phyloP scores from a whole-genome alignment of 257 asterid species.

The Gardenia jasminoides region DNA sequence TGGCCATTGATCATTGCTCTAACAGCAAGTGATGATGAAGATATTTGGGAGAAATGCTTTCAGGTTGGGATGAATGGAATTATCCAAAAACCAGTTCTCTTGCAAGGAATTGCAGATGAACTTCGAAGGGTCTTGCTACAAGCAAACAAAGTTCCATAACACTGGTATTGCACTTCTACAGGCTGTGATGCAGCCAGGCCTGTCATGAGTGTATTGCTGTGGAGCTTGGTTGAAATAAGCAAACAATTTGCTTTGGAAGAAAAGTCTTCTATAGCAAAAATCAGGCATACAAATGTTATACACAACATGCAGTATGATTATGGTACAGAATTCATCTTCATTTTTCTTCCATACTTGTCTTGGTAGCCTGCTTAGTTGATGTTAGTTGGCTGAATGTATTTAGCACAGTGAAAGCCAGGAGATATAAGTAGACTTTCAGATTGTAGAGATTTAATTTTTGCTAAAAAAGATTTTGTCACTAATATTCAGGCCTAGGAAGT shows the following conservation, averaged over 20 bases:
- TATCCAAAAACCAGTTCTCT: conserved; percentile 65
- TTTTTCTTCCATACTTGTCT: conserved; percentile 19
- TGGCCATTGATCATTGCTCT: conserved; percentile 81
- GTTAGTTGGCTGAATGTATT: neutral
- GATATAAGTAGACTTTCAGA: conserved; percentile 4
- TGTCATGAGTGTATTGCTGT: neutral
- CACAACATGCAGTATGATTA: conserved; percentile 36
- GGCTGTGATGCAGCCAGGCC: neutral
- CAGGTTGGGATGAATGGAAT: conserved; percentile 79
- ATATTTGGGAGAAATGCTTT: conserved; percentile 49
- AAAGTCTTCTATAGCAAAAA: conserved; percentile 9
- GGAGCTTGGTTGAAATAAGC: conserved; percentile 2
- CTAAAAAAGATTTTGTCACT: conserved; percentile 1
- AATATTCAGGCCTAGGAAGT: neutral
- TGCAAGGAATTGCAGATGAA: conserved; percentile 63
- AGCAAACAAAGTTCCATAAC: conserved; percentile 41
- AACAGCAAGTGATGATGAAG: conserved; percentile 57
- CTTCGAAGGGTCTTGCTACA: conserved; percentile 55
- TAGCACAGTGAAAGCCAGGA: neutral
- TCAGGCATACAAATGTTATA: conserved; percentile 39
- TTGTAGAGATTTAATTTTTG: conserved; percentile 3
- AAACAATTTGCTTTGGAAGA: conserved; percentile 16
- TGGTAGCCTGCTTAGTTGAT: neutral
- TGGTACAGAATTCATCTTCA: conserved; percentile 37
- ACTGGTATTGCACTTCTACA: neutral